Conservation (phyloP, 73 alveolate genomes). For the Tetrahymena malaccensis region DNA sequence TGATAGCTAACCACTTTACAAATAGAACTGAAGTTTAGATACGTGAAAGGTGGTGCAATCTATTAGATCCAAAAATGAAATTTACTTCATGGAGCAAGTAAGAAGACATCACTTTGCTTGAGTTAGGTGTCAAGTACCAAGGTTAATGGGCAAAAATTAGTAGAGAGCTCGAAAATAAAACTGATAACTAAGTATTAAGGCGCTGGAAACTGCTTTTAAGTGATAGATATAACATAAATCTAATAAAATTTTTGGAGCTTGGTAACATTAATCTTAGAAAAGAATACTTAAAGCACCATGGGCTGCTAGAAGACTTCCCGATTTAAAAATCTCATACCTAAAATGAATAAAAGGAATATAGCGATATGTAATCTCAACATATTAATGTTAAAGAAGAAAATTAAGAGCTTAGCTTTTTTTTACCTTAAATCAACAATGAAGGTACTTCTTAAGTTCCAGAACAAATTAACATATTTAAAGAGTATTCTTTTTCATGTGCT, state of each 20-base stretch:
- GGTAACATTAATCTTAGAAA: not conserved
- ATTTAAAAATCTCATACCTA: not conserved
- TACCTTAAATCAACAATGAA: not conserved
- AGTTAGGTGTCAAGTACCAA: not conserved
- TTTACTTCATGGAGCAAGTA: constrained; percentile 74
- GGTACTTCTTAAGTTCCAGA: not conserved
- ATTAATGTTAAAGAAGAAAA: not conserved
- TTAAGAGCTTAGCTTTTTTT: not conserved
- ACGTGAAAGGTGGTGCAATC: constrained; percentile 91
- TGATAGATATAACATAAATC: not conserved
- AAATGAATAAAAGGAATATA: not conserved
- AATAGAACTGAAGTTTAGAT: constrained; percentile 89
- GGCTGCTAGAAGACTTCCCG: not conserved
- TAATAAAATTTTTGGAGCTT: not conserved
- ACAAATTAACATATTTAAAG: not conserved
- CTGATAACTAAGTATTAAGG: not conserved
- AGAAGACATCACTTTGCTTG: constrained; percentile 58
- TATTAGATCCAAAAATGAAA: constrained; percentile 77
- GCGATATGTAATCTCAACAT: not conserved
- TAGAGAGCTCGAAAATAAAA: not conserved
- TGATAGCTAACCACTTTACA: constrained; percentile 60
- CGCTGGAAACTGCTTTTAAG: not conserved
- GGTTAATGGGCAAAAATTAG: not conserved
- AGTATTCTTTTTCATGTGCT: not conserved
- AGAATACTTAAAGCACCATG: not conserved